Evolutionary conservation across 805 yeast genomes (phyloP).

Genomic region (Clavispora santaluciae): DNA sequence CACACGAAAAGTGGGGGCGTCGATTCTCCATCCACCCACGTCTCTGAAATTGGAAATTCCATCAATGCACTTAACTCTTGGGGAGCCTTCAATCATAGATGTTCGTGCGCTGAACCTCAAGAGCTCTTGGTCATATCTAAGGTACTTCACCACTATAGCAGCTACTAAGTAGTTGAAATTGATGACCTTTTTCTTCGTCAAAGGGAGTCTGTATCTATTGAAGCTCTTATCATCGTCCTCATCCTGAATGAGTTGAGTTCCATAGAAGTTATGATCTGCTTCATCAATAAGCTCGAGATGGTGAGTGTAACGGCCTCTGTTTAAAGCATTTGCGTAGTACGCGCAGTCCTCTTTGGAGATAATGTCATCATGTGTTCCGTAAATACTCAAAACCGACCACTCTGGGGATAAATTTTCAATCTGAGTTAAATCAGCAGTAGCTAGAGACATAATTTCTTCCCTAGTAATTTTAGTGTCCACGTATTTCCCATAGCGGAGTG

Average conservation of each 20-base stretch:
- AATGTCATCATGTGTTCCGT: slow-evolving; percentile 64
- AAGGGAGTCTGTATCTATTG: slow-evolving; percentile 40
- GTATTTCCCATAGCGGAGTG: slow-evolving; percentile 49
- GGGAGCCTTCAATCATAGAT: slow-evolving; percentile 31
- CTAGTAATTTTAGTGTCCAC: slow-evolving; percentile 39
- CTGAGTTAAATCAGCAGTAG: slow-evolving; percentile 40
- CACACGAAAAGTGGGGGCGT: slow-evolving; percentile 22
- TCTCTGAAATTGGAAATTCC: slow-evolving; percentile 76
- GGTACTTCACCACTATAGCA: slow-evolving; percentile 45
- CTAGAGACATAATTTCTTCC: slow-evolving; percentile 49
- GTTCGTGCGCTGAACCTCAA: slow-evolving; percentile 44
- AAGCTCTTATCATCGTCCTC: slow-evolving; percentile 27
- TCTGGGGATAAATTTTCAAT: slow-evolving; percentile 40
- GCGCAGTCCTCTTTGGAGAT: slow-evolving; percentile 64
- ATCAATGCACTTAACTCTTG: slow-evolving; percentile 60
- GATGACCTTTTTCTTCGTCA: slow-evolving; percentile 39
- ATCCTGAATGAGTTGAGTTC: slow-evolving; percentile 35
- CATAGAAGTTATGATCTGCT: slow-evolving; percentile 83
- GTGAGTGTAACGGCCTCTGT: slow-evolving; percentile 45
- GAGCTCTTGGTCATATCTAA: slow-evolving; percentile 44
- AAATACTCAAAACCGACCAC: slow-evolving; percentile 58
- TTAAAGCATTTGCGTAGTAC: slow-evolving; percentile 52
- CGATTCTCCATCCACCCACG: slow-evolving; percentile 66
- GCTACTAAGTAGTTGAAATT: slow-evolving; percentile 58
- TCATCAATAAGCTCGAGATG: slow-evolving; percentile 51